phyloP scores from a whole-genome alignment of 139 green algal species.

The Tetraselmis striata region DNA sequence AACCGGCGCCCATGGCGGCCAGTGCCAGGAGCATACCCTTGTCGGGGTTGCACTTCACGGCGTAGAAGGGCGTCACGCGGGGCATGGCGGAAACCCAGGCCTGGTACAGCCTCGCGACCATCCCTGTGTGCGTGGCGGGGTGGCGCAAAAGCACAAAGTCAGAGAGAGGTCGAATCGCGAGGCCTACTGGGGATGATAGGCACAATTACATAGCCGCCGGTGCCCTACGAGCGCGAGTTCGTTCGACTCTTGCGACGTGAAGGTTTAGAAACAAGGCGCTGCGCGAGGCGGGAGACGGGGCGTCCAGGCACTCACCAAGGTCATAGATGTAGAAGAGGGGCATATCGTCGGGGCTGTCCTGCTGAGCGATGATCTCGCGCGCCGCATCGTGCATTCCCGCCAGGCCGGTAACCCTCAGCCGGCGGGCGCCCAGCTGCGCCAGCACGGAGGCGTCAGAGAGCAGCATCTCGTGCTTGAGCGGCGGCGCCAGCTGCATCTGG shows the following conservation, averaged over 20 bases:
- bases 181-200: no score
- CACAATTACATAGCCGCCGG: no score
- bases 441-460: background rate
- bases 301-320: no score
- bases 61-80: constrained; percentile 85
- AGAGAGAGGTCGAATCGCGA: no score
- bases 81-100: constrained; percentile 77
- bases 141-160: no score
- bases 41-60: constrained; percentile 95
- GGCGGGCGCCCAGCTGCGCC: background rate
- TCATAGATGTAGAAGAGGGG: background rate
- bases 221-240: no score
- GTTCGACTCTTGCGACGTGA: no score
- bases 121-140: no score
- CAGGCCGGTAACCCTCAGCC: background rate
- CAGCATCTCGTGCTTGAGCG: background rate
- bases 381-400: background rate
- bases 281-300: no score
- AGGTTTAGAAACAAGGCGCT: no score
- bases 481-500: background rate
- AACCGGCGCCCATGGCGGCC: constrained; percentile 78
- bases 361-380: background rate
- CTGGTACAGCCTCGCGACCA: background rate
- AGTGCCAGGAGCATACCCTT: constrained; percentile 72
- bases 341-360: background rate